Conservation (phyloP, 2,329 filamentous ascomycete species). For the Fusarium sarcochroum region DNA sequence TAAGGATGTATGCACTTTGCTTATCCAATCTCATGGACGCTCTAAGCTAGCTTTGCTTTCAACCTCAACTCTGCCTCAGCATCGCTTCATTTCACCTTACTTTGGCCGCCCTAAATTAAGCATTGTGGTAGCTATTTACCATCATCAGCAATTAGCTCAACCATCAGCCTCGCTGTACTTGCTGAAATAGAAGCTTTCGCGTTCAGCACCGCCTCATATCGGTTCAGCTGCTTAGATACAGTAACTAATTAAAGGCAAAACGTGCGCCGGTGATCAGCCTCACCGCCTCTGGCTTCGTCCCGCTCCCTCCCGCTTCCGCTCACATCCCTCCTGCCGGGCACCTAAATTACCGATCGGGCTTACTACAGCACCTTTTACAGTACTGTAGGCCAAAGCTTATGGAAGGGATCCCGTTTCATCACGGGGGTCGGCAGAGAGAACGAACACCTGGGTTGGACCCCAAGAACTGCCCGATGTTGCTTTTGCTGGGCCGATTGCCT, state of each 20-base stretch:
- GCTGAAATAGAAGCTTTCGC: conserved; percentile 32
- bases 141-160: conserved; percentile 1
- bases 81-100: conserved; percentile 15
- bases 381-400: conserved; percentile 8
- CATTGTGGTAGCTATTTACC: neutral
- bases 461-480: conserved; percentile 25
- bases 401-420: conserved; percentile 17
- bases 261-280: conserved; percentile 43
- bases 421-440: conserved; percentile 23
- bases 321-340: conserved; percentile 47
- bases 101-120: conserved; percentile 11
- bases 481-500: conserved; percentile 24
- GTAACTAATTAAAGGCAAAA: conserved; percentile 15
- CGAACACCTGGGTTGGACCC: conserved; percentile 25
- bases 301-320: conserved; percentile 47
- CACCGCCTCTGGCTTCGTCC: conserved; percentile 49
- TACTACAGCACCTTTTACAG: conserved; percentile 3
- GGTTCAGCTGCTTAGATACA: conserved; percentile 30
- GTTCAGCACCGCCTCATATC: conserved; percentile 34
- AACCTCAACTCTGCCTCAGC: conserved; percentile 6
- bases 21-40: conserved; percentile 18
- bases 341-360: conserved; percentile 40
- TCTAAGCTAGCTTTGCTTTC: conserved; percentile 18
- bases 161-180: conserved; percentile 19
- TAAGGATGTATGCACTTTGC: conserved; percentile 25